Evolutionary conservation across 148 eudicot species (phyloP).

Genomic region (Diospyros lotus): DNA sequence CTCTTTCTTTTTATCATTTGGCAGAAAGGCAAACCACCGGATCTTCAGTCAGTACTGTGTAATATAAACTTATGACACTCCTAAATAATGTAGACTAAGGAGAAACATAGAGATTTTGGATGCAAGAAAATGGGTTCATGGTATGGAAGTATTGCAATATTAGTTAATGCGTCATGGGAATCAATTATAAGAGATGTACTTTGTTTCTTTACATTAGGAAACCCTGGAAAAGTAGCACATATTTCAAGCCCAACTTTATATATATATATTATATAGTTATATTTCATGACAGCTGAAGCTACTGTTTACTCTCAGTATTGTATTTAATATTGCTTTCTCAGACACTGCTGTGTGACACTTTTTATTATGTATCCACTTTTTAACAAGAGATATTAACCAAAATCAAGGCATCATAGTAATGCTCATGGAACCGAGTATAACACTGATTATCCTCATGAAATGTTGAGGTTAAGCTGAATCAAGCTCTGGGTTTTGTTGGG

Average conservation of each 20-base stretch:
- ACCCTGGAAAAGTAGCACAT: not conserved
- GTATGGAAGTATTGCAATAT: not conserved
- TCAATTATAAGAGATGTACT: not conserved
- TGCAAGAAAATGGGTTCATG: not conserved
- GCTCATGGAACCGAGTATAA: not conserved
- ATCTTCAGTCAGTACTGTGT: not conserved
- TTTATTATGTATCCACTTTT: not conserved
- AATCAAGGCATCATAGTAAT: not conserved
- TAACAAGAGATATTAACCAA: not conserved
- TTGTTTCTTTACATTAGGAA: not conserved
- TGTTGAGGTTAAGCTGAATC: too few species aligned
- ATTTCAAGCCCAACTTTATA: not conserved
- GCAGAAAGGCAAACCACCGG: not conserved
- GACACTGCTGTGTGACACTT: not conserved
- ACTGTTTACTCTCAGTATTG: not conserved
- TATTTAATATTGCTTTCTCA: not conserved
- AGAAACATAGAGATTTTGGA: not conserved
- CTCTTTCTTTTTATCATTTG: not conserved
- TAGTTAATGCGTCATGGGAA: not conserved
- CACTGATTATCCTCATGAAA: not conserved
- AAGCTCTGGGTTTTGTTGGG: too few species aligned
- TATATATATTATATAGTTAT: not conserved
- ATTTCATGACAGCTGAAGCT: not conserved
- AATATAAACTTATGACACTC: not conserved
- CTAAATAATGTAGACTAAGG: not conserved